Percentiles rank a stretch among this genome's conserved stretches.
Evolutionary conservation across 768 basidiomycete species (phyloP).

Genomic region (Cystobasidium onofrii): DNA sequence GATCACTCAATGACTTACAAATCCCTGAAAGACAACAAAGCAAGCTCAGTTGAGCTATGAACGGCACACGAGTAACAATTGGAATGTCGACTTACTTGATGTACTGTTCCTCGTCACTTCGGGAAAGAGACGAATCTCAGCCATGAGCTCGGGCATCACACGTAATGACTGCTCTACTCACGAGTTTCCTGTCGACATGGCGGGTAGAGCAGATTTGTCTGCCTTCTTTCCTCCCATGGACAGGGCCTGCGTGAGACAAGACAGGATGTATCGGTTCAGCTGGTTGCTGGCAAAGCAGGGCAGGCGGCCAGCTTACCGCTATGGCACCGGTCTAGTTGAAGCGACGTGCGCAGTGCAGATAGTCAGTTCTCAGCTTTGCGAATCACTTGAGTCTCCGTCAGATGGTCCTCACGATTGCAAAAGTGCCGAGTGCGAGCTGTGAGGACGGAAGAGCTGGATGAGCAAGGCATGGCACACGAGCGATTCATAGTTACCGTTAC

Average conservation of each 20-base stretch:
- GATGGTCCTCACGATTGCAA: not conserved
- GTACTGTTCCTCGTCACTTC: slow-evolving; percentile 24
- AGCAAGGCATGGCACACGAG: not conserved
- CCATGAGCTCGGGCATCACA: not conserved
- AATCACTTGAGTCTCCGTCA: not conserved
- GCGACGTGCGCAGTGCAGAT: too few species aligned
- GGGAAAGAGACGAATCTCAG: not conserved
- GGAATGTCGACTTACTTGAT: slow-evolving; percentile 12
- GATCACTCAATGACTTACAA: slow-evolving; percentile 6
- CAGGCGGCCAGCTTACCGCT: not conserved
- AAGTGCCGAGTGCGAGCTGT: slow-evolving; percentile 29
- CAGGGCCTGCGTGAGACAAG: not conserved
- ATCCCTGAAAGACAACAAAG: slow-evolving; percentile 4
- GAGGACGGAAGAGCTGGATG: not conserved
- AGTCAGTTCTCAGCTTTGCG: not conserved
- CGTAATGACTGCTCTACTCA: not conserved
- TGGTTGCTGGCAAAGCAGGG: not conserved
- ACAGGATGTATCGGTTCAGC: not conserved
- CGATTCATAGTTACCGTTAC: too few species aligned
- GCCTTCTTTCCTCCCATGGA: slow-evolving; percentile 28
- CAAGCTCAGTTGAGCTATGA: not conserved
- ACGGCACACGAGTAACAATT: not conserved
- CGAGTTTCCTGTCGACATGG: slow-evolving; percentile 19
- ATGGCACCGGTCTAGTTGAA: not conserved
- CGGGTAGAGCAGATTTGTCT: slow-evolving; percentile 13